Base-by-base conservation (phyloP, 2,329 filamentous ascomycete species). In the Cercospora zeina region DNA sequence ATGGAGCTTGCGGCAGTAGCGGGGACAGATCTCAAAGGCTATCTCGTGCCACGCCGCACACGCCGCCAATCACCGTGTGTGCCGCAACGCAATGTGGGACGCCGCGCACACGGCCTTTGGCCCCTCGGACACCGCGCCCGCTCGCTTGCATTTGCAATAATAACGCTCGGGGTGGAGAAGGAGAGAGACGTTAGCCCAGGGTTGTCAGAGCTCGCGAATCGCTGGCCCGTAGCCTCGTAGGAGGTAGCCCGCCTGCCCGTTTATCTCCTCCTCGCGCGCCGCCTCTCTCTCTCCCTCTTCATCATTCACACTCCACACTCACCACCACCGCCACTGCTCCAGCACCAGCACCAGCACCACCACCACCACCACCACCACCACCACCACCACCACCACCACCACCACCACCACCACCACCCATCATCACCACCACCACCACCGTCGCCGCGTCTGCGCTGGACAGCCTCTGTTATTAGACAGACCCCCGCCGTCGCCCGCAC, bases 401-500 rank as follows among this genome's bases (percentile, higher is more conserved):
- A 39, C 36, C 8, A 3, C 11, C 36, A 4, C 3, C 36, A 39
- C 36, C 36, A 13, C 36, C 9, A 3, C 36, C 36, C 11, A 13
- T 9, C 36, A 13, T 8, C 2, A 2, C 8, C 11, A 3, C 3
- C 36, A 16, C 11, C 36, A 16, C 62, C 68, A 68, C 24, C 3
- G 24, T n/a, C n/a, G n/a, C n/a, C n/a, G n/a, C n/a, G n/a, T n/a
- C n/a, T n/a, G n/a, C n/a, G n/a, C n/a, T n/a, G n/a, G n/a, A n/a
- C n/a, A n/a, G n/a, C n/a, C n/a, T n/a, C n/a, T 71, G 68, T 71
- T 70, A 72, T 70, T 70, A 71, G 69, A 71, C 69, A 70, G 68
- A 68, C n/a, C 61, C 49, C 34, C 51, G 50, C 36, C 56, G 51
- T 49, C 60, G 39, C 39, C 19, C n/a, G 13, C 54, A 49, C 24